Percentiles rank a stretch among this genome's conserved stretches.
These are phyloP conservation scores for Aspergillus kassunensis DNA, from an alignment of 495 filamentous ascomycete genomes.

Conservation along the genomic window DNA sequence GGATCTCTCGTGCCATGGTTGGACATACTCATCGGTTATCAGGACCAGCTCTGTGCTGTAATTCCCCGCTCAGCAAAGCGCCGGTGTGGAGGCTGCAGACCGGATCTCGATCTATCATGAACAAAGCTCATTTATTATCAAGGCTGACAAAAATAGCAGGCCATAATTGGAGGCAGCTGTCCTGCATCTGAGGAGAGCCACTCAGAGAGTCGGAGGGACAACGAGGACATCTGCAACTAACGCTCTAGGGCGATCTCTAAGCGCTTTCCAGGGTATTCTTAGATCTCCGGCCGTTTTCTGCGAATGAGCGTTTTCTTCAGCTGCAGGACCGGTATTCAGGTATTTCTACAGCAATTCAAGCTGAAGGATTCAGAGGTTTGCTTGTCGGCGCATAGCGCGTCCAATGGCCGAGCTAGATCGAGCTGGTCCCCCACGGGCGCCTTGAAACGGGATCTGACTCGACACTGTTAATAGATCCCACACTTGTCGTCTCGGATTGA, in stretches of 20 bases:
- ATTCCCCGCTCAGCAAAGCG: neutral
- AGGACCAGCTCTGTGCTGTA: neutral
- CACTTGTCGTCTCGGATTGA: slow-evolving; percentile 16
- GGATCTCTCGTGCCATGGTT: neutral
- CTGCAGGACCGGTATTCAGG: too few species aligned
- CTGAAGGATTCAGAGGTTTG: slow-evolving; percentile 13
- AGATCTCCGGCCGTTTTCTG: slow-evolving; percentile 6
- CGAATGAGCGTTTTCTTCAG: slow-evolving; percentile 12
- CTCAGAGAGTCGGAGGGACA: neutral
- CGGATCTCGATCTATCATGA: neutral
- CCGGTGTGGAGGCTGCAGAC: neutral
- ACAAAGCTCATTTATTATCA: neutral
- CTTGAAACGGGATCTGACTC: slow-evolving; percentile 18
- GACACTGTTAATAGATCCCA: slow-evolving; percentile 26
- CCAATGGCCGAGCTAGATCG: slow-evolving; percentile 16
- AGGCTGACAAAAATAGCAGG: slow-evolving; percentile 9
- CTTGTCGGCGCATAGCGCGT: slow-evolving; percentile 17
- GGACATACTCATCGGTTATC: too few species aligned
- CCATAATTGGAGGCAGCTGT: neutral
- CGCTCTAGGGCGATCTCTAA: slow-evolving; percentile 19
- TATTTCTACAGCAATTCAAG: too few species aligned
- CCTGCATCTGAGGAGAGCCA: neutral
- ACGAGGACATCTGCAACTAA: slow-evolving; percentile 34
- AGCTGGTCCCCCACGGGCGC: slow-evolving; percentile 13
- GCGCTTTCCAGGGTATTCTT: slow-evolving; percentile 17